phyloP scores from a whole-genome alignment of 164 flowering plant species.

The Aristolochia fimbriata region DNA sequence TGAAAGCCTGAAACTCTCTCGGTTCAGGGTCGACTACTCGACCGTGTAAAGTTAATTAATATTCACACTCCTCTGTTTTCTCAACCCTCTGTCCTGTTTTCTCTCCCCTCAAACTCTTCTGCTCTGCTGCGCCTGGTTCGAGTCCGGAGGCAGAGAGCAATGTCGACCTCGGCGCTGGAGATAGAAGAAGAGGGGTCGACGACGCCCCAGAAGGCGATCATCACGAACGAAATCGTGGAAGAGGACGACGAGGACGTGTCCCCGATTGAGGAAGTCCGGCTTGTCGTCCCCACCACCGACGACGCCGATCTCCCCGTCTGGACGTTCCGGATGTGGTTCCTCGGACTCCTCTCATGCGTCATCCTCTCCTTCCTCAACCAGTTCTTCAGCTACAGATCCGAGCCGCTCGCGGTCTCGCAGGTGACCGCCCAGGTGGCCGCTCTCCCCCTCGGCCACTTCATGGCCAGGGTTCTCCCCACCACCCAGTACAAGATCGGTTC shows the following conservation, averaged over 20 bases:
- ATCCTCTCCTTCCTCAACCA: conserved; percentile 74
- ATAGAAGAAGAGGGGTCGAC: too few relatives aligned
- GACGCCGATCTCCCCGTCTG: conserved; percentile 77
- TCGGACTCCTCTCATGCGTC: conserved; percentile 59
- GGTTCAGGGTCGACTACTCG: too few relatives aligned
- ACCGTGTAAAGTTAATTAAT: too few relatives aligned
- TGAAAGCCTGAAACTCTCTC: too few relatives aligned
- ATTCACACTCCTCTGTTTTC: too few relatives aligned
- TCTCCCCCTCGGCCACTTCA: conserved; percentile 57
- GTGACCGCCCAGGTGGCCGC: conserved; percentile 58
- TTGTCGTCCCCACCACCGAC: conserved; percentile 75
- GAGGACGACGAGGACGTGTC: conserved; percentile 28
- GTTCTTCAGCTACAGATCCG: conserved; percentile 71
- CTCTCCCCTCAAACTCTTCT: too few relatives aligned
- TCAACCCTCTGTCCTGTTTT: too few relatives aligned
- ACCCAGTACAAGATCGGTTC: conserved; percentile 31
- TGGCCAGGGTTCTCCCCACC: conserved; percentile 42
- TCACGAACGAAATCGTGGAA: too few relatives aligned
- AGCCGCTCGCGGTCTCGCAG: conserved; percentile 51
- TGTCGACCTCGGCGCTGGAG: too few relatives aligned
- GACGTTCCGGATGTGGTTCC: conserved; percentile 91
- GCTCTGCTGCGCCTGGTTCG: too few relatives aligned
- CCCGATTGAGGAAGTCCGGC: conserved; percentile 71
- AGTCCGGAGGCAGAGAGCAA: too few relatives aligned
- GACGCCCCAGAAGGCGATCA: too few relatives aligned